phyloP scores from a whole-genome alignment of 2,329 filamentous ascomycete species.

The Alternaria sp. region DNA sequence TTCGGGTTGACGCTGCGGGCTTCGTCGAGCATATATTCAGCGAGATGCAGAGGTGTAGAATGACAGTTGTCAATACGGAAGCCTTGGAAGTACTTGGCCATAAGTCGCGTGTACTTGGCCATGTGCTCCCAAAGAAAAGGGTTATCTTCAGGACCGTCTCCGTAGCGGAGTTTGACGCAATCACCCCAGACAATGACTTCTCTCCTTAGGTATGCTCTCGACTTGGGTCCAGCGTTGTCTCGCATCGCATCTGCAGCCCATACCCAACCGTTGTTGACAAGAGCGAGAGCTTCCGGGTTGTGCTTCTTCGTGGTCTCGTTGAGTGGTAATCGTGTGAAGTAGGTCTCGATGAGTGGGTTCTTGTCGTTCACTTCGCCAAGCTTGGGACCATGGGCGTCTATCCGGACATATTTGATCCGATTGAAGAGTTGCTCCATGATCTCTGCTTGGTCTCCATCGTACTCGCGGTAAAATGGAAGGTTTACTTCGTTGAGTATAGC shows the following conservation, averaged over 20 bases:
- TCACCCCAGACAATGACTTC: constrained; percentile 99
- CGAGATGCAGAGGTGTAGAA: constrained; percentile 92
- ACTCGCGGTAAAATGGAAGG: constrained; percentile 88
- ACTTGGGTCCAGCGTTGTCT: constrained; percentile 90
- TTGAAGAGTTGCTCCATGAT: constrained; percentile 94
- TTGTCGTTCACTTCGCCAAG: constrained; percentile 78
- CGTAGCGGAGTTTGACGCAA: constrained; percentile 96
- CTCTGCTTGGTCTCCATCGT: constrained; percentile 81
- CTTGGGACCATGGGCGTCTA: constrained; percentile 93
- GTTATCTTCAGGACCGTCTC: constrained; percentile 79
- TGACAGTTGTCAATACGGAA: constrained; percentile 99
- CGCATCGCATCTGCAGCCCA: constrained; percentile 96
- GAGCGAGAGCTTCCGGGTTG: constrained; percentile 76
- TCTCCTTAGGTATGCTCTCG: constrained; percentile 90
- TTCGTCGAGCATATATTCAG: constrained; percentile 93
- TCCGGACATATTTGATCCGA: constrained; percentile 89
- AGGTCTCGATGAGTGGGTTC: constrained; percentile 88
- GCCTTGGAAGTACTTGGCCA: constrained; percentile 94
- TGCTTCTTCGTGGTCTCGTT: constrained; percentile 83
- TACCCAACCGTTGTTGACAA: constrained; percentile 98
- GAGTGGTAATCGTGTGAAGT: constrained; percentile 87
- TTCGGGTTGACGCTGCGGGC: constrained; percentile 89
- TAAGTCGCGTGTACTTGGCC: constrained; percentile 87
- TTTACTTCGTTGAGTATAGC: constrained; percentile 85
- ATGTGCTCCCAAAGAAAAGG: constrained; percentile 97